A percentile compares a stretch with the other conserved stretches of the same genome.
Evolutionary conservation across 331 rosid species (phyloP).

Genomic region (Spiraea crenata): DNA sequence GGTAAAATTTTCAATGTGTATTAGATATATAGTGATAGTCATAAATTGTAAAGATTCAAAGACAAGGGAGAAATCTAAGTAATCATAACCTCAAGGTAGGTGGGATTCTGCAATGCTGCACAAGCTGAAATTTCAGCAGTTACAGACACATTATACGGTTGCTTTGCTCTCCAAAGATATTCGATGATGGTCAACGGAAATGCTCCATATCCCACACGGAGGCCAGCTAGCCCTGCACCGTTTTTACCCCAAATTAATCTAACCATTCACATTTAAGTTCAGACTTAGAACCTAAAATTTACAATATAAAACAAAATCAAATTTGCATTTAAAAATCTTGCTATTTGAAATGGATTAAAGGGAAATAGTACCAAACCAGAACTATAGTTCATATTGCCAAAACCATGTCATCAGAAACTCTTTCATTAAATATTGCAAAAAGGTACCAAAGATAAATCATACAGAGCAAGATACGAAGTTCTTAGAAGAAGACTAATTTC

Average conservation of each 20-base stretch:
- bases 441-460: not conserved
- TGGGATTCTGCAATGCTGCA: slow-evolving; percentile 82
- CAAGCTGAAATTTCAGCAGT: slow-evolving; percentile 97
- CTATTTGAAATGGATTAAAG: not conserved
- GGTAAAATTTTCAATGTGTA: slow-evolving; percentile 25
- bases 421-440: not conserved
- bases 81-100: slow-evolving; percentile 65
- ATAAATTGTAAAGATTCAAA: not conserved
- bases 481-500: not conserved
- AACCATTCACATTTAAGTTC: slow-evolving; percentile 15
- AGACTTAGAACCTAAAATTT: not conserved
- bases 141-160: slow-evolving; percentile 92
- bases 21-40: slow-evolving; percentile 33
- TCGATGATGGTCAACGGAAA: slow-evolving; percentile 81
- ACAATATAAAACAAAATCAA: not conserved
- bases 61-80: not conserved
- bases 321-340: not conserved
- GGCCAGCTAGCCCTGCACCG: slow-evolving; percentile 90
- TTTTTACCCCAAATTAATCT: slow-evolving; percentile 11
- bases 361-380: not conserved
- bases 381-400: not conserved
- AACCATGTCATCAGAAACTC: not conserved
- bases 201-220: slow-evolving; percentile 98
- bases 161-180: slow-evolving; percentile 95
- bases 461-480: not conserved